Evolutionary conservation across 2,329 filamentous ascomycete species (phyloP), one percentile per base, ranked within the genome.

Genomic region (Scedosporium minutisporum): DNA sequence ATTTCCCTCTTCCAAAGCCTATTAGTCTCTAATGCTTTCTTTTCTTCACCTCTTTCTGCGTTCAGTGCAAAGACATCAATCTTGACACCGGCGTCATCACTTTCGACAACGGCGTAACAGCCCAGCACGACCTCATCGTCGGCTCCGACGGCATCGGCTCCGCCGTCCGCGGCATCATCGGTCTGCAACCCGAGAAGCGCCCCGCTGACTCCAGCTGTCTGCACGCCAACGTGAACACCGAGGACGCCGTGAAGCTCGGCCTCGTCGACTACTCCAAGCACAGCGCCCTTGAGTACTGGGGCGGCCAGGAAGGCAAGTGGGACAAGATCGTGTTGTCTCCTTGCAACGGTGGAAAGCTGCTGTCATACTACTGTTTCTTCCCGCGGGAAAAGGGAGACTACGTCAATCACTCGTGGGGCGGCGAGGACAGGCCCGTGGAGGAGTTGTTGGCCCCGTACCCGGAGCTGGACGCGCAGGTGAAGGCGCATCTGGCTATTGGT

Each of bases 301-400:
- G 87, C 27, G 87, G 87, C 1, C 81, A 85, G 61, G 82, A 86
- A 62, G 76, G 74, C 62, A 84, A 83, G 68, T 84, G 77, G 78
- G 83, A 88, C 72, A 90, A 89, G 77, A 89, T 90, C 63, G 87
- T 89, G 4, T 75, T 89, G 1, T 88, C 85, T 0, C 85, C 87
- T 4, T 89, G 87, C 74, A 87, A 88, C 68, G 82, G 81, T 23
- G 86, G 86, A 61, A 82, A 82, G 64, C 74, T 88, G 2, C 76
- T 88, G 3, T 87, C 85, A 0, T 89, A 87, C 74, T 89, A 89
- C 73, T 87, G 85, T 72, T 88, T 88, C 75, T 88, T 86, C 70
- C 80, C 84, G 0, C 77, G 82, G 1, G 77, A 80, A 5, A 77
- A 79, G 64, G 83, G 83, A 6, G 84, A 89, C 69, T 88, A 85